These are phyloP conservation scores for Arthrobotrys sphaeroides DNA, from an alignment of 2,329 filamentous ascomycete genomes.

Conservation along the genomic window DNA sequence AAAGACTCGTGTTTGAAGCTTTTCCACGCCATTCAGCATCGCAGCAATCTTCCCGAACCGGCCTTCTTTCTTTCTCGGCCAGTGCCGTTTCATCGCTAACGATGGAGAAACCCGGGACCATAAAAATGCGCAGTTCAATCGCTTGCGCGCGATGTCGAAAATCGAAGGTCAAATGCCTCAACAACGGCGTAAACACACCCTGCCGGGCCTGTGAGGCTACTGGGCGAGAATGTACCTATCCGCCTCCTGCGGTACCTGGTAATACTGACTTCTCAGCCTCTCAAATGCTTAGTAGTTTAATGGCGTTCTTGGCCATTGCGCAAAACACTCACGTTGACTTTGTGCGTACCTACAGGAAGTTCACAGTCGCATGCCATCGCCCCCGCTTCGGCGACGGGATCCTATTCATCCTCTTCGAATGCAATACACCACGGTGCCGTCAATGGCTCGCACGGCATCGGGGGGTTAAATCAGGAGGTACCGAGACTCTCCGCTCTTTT, in stretches of 20 bases:
- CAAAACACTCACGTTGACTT: constrained; percentile 16
- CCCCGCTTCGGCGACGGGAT: constrained; percentile 21
- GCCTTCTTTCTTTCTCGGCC: not conserved
- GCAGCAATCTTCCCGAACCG: not conserved
- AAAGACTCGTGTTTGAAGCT: constrained; percentile 14
- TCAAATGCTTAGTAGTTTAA: not conserved
- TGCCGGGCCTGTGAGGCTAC: constrained; percentile 79
- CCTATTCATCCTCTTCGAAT: constrained; percentile 38
- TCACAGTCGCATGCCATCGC: constrained; percentile 37
- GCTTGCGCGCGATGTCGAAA: constrained; percentile 58
- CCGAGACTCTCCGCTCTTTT: not conserved
- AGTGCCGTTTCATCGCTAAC: constrained; percentile 3
- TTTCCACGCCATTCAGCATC: constrained; percentile 1
- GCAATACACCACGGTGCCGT: constrained; percentile 32
- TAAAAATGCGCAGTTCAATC: constrained; percentile 58
- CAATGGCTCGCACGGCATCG: constrained; percentile 40
- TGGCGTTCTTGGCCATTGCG: constrained; percentile 21
- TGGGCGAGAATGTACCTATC: constrained; percentile 77
- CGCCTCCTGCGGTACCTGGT: constrained; percentile 64
- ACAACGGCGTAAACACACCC: constrained; percentile 74
- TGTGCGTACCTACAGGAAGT: constrained; percentile 19
- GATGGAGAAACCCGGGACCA: constrained; percentile 54
- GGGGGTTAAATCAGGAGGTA: constrained; percentile 40
- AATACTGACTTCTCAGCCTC: constrained; percentile 19
- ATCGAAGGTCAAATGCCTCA: constrained; percentile 86